These are phyloP conservation scores for Globisporangium yorkense DNA, from an alignment of 352 stramenopile species.

Conservation along the genomic window DNA sequence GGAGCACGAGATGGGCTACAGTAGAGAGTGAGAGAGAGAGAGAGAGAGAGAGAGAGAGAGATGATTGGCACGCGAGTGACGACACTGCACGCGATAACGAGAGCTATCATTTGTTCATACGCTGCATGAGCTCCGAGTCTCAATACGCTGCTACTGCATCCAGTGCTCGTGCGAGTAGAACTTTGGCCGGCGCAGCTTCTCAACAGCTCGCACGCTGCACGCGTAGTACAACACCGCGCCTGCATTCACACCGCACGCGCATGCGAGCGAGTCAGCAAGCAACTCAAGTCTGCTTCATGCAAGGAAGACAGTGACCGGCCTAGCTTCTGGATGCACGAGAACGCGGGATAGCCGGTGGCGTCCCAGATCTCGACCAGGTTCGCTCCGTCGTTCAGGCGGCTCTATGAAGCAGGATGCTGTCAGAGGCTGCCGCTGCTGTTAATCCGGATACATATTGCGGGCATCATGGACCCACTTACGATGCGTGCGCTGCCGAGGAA, in stretches of 20 bases:
- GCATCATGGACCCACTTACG: constrained; percentile 10
- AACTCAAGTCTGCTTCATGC: neutral
- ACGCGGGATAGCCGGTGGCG: constrained; percentile 23
- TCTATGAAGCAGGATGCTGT: constrained; percentile 14
- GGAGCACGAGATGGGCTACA: neutral
- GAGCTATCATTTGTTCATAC: neutral
- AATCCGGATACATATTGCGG: neutral
- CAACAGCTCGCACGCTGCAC: constrained; percentile 38
- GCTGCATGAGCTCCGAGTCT: neutral
- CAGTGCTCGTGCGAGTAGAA: constrained; percentile 51
- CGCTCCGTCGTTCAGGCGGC: constrained; percentile 22
- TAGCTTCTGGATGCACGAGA: constrained; percentile 56
- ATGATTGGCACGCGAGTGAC: neutral
- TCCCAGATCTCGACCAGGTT: constrained; percentile 41
- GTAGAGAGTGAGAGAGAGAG: neutral
- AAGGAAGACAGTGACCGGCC: constrained; percentile 12
- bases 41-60: constrained; percentile 6
- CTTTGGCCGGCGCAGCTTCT: constrained; percentile 43
- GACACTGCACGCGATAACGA: neutral
- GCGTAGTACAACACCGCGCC: constrained; percentile 47
- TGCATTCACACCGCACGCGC: constrained; percentile 4
- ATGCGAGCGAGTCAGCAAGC: neutral
- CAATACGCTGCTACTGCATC: constrained; percentile 3
- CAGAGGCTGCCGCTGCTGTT: neutral
- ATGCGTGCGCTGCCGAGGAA: constrained; percentile 29